Base-by-base conservation (phyloP, 805 yeast species). In the Metschnikowia cubensis region DNA sequence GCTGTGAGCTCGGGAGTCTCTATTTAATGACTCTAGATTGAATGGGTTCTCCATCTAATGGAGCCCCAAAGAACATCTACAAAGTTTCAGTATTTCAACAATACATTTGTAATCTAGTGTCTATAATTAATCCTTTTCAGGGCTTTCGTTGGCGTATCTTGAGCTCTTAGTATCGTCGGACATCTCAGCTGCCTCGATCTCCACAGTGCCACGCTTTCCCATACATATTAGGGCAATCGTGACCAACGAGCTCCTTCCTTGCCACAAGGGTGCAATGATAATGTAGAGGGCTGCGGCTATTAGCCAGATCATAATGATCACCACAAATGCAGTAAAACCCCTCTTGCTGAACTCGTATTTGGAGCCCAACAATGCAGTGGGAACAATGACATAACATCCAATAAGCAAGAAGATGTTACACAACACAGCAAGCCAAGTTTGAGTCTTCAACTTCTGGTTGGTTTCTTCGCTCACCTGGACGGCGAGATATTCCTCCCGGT, bases 1-100 rank as follows among this genome's bases (percentile, higher is more conserved):
- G 90, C 81, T 56, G 86, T 84, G 45, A 82, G 89, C 48, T 85
- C 90, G 40, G 95, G 95, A 65, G 75, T 79, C 31, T 38, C 48
- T 21, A 37, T 42, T 22, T 57, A 45, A 49, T 10, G 21, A 7
- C 18, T 20, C 13, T 17, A n/a, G 17, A 37, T 20, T 21, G 25
- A 25, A 25, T 25, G 29, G 29, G 29, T 25, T 25, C 29, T 25
- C 29, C 29, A 25, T 8, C 4, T 4, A 25, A 25, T 25, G 11
- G 29, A 25, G 29, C 20, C 21, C 22, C 3, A 10, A 21, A 21
- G 15, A 21, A 6, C 14, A 14, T 13, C 29, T 20, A 14, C 29
- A 21, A 14, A 14, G 6, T 14, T 38, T 22, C 3, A 15, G n/a
- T 37, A 20, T 14, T 25, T 15, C n/a, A 41, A 14, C 25, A 41